phyloP scores from a whole-genome alignment of 257 asterid genomes.

The Nicotiana benthamiana region DNA sequence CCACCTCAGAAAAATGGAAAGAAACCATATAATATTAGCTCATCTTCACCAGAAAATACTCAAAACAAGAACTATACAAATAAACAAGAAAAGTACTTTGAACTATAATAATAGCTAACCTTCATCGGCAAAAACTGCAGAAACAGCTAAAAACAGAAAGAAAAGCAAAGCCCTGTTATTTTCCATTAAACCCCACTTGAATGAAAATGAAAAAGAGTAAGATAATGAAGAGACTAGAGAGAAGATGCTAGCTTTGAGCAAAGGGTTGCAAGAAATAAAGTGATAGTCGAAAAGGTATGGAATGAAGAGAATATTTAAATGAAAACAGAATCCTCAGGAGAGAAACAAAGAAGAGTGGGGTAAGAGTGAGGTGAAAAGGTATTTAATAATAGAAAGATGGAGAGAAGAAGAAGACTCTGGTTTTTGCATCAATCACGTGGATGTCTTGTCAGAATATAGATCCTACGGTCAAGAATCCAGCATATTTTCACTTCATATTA shows the following conservation, averaged over 20 bases:
- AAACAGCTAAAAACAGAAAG: constrained; percentile 39
- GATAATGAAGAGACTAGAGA: background rate
- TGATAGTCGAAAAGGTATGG: background rate
- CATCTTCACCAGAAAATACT: too few relatives aligned
- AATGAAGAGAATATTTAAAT: background rate
- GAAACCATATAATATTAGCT: too few relatives aligned
- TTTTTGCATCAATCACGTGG: constrained; percentile 29
- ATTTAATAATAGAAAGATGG: constrained; percentile 15
- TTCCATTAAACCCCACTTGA: background rate
- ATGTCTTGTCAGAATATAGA: constrained; percentile 35
- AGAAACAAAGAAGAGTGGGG: constrained; percentile 13
- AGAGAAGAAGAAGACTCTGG: constrained; percentile 15
- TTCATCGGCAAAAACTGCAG: constrained; percentile 74
- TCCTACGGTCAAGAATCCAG: constrained; percentile 51
- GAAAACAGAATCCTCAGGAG: constrained; percentile 1
- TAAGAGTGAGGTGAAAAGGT: constrained; percentile 11
- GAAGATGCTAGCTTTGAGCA: constrained; percentile 2
- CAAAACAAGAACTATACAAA: background rate
- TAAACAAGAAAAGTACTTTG: background rate
- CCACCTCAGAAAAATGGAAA: background rate
- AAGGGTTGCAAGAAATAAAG: background rate
- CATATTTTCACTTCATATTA: background rate
- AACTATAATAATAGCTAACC: constrained; percentile 25
- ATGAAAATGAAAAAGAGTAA: background rate
- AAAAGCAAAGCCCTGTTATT: constrained; percentile 25